Percentiles rank a stretch among this genome's conserved stretches.
These are phyloP conservation scores for Arabidopsis suecica DNA, from an alignment of 345 rosid species.

Conservation along the genomic window DNA sequence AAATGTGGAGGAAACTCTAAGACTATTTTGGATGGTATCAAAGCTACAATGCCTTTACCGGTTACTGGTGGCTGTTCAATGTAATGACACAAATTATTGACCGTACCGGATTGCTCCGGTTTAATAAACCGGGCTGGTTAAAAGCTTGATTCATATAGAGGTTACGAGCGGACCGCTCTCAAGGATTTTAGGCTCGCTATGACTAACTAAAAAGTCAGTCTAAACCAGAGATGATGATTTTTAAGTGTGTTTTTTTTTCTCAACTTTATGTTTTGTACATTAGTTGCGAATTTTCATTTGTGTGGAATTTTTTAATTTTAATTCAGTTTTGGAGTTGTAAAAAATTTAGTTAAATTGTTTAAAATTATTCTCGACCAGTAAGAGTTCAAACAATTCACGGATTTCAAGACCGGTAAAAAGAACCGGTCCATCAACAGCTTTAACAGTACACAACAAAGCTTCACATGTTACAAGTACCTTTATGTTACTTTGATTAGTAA, in stretches of 20 bases:
- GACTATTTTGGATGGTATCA: constrained; percentile 56
- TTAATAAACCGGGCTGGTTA: constrained; percentile 23
- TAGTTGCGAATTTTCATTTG: constrained; percentile 27
- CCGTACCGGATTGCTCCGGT: constrained; percentile 25
- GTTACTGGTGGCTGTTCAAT: constrained; percentile 60
- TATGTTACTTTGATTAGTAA: constrained; percentile 42
- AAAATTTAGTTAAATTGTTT: neutral
- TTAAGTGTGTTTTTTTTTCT: neutral
- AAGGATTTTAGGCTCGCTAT: constrained; percentile 36
- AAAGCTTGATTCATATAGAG: constrained; percentile 35
- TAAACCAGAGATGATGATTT: constrained; percentile 23
- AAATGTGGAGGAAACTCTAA: constrained; percentile 53
- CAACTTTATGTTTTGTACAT: constrained; percentile 24
- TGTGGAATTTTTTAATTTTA: constrained; percentile 16
- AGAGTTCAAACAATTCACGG: constrained; percentile 25
- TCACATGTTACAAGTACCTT: constrained; percentile 39
- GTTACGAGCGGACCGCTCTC: constrained; percentile 43
- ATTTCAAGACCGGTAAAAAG: constrained; percentile 39
- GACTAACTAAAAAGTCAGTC: constrained; percentile 40
- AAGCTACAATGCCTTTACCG: constrained; percentile 57
- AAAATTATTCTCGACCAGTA: constrained; percentile 9
- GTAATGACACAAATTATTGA: constrained; percentile 32
- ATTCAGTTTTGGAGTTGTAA: neutral
- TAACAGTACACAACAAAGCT: constrained; percentile 39
- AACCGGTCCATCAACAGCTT: constrained; percentile 42